Base-by-base conservation (phyloP, 345 rosid genomes). In the Cochlearia excelsa region DNA sequence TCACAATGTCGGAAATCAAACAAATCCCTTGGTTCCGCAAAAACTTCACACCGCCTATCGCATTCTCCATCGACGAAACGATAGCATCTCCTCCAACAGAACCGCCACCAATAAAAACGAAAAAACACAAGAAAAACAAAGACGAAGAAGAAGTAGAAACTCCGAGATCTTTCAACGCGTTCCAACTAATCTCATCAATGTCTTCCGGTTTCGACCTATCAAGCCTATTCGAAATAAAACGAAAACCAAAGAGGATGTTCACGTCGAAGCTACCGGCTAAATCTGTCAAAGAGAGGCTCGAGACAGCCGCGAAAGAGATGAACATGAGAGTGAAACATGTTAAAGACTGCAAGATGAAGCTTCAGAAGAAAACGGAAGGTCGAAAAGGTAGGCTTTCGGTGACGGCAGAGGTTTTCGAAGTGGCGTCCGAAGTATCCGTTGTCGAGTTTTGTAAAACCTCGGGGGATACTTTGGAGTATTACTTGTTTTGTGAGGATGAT, bases 151-250 rank as follows among this genome's bases (percentile, higher is more conserved):
- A 57, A n/a, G 60, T 49, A 3, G 54, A 57, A 11, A 55, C 68
- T 0, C 79, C 74, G 2, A 73, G 72, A 51, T 80, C 83, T 4
- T 82, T 77, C 60, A 91, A 84, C 29, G 96, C 98, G 0, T 91
- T 85, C 53, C 82, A 86, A 51, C 68, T 84, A 38, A 81, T 91
- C 7, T 80, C 92, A 0, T 84, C 98, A 2, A 77, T 91, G 86
- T 91, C 96, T 0, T 84, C 92, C 0, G 96, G 96, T 31, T 79
- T 91, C 51, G 88, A 86, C 45, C 63, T 88, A 44, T 91, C 98
- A 3, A 86, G 75, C 46, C 26, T 91, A 60, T 91, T 91, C 40
- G 90, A 82, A 71, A 68, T 46, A 5, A 80, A 74, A 57, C 64
- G 59, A 7, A 83, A 80, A 34, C 66, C 65, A 10, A 75, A 77